Evolutionary conservation across 805 yeast genomes (phyloP).

Genomic region (Ogataea sp.): DNA sequence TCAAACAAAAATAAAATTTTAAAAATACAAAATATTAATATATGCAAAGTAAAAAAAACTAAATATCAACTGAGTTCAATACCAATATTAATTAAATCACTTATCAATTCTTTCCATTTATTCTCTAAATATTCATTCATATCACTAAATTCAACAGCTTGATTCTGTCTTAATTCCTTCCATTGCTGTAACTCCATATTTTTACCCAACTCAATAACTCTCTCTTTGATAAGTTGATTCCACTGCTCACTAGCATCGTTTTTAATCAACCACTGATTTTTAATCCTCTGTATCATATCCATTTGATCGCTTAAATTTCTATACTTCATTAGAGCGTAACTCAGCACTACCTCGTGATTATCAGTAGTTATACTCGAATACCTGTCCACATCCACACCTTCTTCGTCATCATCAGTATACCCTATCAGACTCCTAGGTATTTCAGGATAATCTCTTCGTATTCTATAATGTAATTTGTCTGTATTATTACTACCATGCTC

Average conservation of each 20-base stretch:
- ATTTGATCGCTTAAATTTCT: conserved; percentile 24
- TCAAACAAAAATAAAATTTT: neutral
- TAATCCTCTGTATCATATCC: conserved; percentile 5
- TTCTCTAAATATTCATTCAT: conserved; percentile 35
- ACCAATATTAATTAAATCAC: conserved; percentile 29
- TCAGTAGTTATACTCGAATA: neutral
- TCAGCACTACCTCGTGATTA: conserved; percentile 23
- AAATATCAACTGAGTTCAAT: conserved; percentile 13
- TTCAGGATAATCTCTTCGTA: neutral
- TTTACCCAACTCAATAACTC: conserved; percentile 18
- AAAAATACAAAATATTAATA: neutral
- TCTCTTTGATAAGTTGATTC: conserved; percentile 19
- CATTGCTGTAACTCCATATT: conserved; percentile 36
- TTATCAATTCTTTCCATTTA: conserved; percentile 44
- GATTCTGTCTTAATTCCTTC: conserved; percentile 30
- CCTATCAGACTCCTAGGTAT: neutral
- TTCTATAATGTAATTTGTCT: neutral
- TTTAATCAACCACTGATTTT: conserved; percentile 29
- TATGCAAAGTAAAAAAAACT: too few relatives aligned
- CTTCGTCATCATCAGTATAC: neutral
- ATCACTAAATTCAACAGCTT: conserved; percentile 37
- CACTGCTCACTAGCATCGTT: conserved; percentile 26
- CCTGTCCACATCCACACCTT: neutral
- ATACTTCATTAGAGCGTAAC: conserved; percentile 31
- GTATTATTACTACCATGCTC: neutral